Conservation (phyloP, 306 rosid genomes). For the Cucurbita ficifolia region DNA sequence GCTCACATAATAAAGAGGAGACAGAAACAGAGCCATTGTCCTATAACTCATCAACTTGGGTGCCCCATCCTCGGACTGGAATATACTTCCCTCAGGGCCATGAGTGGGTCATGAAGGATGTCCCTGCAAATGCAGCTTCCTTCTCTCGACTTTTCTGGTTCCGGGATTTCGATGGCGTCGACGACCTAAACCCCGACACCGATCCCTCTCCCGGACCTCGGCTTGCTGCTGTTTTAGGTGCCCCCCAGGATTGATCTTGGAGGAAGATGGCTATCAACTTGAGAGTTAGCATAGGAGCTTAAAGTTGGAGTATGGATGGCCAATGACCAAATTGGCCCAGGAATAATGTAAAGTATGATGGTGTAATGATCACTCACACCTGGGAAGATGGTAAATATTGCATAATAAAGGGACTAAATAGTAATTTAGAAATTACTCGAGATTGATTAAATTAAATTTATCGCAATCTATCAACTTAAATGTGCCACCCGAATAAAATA, state of each 20-base stretch:
- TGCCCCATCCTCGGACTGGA: conserved; percentile 56
- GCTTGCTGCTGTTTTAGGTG: neutral
- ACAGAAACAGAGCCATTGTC: neutral
- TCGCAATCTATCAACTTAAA: too few species aligned
- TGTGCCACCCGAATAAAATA: too few species aligned
- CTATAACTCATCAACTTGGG: conserved; percentile 26
- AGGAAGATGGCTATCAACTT: neutral
- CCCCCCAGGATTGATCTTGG: neutral
- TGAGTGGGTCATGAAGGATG: conserved; percentile 52
- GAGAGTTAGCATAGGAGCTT: neutral
- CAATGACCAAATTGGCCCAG: neutral
- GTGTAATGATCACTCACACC: neutral
- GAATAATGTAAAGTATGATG: neutral
- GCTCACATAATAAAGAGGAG: neutral
- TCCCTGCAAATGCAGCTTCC: conserved; percentile 41
- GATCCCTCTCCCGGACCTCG: neutral
- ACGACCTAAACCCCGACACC: conserved; percentile 6
- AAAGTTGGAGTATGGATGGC: neutral
- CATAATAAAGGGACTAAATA: neutral
- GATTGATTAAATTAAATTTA: too few species aligned
- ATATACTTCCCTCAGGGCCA: conserved; percentile 62
- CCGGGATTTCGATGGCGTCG: conserved; percentile 33
- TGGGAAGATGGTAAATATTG: neutral
- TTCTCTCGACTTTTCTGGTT: conserved; percentile 38
- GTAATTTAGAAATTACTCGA: neutral